Conservation (phyloP, 2,329 filamentous ascomycete genomes). For the Apiospora sp. region DNA sequence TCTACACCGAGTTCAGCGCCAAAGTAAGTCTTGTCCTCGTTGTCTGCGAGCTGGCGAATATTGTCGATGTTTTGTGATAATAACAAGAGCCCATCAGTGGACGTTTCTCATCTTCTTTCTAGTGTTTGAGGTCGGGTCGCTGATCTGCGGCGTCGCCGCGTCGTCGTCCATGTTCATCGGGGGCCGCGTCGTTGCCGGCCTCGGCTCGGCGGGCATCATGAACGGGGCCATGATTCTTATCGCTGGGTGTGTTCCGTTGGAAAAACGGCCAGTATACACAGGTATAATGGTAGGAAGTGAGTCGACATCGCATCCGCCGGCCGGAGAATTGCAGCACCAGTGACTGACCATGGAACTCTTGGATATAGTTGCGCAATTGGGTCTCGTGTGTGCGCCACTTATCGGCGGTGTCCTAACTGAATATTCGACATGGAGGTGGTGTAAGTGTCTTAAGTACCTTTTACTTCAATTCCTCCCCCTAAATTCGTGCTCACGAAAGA, state of each 20-base stretch:
- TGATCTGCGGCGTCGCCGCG: constrained; percentile 57
- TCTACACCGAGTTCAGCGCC: constrained; percentile 51
- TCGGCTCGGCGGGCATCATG: constrained; percentile 56
- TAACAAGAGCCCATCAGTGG: constrained; percentile 35
- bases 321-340: background rate
- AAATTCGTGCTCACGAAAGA: background rate
- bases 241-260: constrained; percentile 44
- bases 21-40: constrained; percentile 36
- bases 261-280: constrained; percentile 45
- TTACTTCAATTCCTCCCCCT: too few species aligned
- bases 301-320: background rate
- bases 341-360: background rate
- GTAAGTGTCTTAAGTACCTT: constrained; percentile 40
- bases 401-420: constrained; percentile 53
- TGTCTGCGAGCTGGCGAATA: background rate
- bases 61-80: background rate
- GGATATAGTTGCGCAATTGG: constrained; percentile 47
- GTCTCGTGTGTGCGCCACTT: constrained; percentile 55
- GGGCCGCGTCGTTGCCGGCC: constrained; percentile 59
- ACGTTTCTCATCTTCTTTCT: constrained; percentile 49
- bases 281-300: constrained; percentile 33
- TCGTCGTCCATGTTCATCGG: constrained; percentile 59
- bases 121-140: constrained; percentile 61
- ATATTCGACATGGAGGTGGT: constrained; percentile 54
- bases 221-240: constrained; percentile 60